Base-by-base conservation (phyloP, 192 early-diverging fungal species). In the Neocallimastix lanati region DNA sequence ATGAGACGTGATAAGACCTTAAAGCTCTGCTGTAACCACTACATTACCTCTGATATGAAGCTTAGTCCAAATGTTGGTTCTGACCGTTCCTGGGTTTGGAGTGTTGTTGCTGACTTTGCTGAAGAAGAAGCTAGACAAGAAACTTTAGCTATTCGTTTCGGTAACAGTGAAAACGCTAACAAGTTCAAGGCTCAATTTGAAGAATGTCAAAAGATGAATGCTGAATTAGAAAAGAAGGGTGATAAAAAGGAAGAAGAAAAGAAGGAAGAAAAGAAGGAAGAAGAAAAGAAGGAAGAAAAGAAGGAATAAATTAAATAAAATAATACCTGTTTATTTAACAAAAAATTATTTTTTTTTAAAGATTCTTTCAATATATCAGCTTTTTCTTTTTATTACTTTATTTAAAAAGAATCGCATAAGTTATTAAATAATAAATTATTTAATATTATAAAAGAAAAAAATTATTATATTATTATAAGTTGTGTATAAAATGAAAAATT, bases 21-120 rank as follows among this genome's bases (percentile, higher is more conserved):
- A 83, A 99, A 99, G 92, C 93, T 99, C 82, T 99, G 97, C 85
- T 96, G 96, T 84, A 99, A 99, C 91, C 97, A 99, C 88, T 92
- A 93, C 82, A 83, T 98, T 80, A 91, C 95, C 67, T 78, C 89
- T 11, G 93, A 94, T 67, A 96, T 99, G 93, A 88, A 88, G 40
- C 89, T 99, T 82, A 89, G 91, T 29, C 93, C 97, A 36, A 99
- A 99, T 83, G 92, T 99, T 78, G 96, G 96, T 76, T 97, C 95
- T 35, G 97, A 99, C 87, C 95, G 96, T 80, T 98, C 96, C 36
- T 99, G 97, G 97, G 97, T 99, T 27, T 99, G 94, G 93, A 96
- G 90, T 80, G 94, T 92, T 78, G 84, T 91, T 29, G 89, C 94
- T 77, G 97, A 99, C 81, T 88, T 94, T 77, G 94, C 96, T 30